These are phyloP conservation scores for Cordia subcordata DNA, from an alignment of 257 asterid species.

Conservation along the genomic window DNA sequence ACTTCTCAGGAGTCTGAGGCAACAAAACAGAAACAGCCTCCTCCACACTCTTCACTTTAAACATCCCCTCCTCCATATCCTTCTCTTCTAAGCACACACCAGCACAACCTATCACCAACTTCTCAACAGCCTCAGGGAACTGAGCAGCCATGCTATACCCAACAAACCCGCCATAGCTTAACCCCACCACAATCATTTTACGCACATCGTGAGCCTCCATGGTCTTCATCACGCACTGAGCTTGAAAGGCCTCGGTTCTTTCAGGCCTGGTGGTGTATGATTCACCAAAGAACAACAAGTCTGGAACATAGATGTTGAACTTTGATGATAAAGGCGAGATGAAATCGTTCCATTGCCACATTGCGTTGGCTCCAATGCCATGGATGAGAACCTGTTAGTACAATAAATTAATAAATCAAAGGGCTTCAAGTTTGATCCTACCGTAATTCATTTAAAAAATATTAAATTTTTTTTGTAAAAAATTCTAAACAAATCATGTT, in stretches of 20 bases:
- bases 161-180: conserved; percentile 87
- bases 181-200: conserved; percentile 55
- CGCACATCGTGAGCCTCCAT: conserved; percentile 56
- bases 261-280: conserved; percentile 58
- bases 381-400: conserved; percentile 80
- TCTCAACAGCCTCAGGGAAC: conserved; percentile 67
- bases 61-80: conserved; percentile 77
- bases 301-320: conserved; percentile 79
- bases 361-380: conserved; percentile 83
- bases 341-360: conserved; percentile 90
- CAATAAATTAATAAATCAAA: too few relatives aligned
- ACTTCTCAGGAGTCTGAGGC: conserved; percentile 59
- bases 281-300: conserved; percentile 66
- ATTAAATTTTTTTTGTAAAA: too few relatives aligned
- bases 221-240: conserved; percentile 56
- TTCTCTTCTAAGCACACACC: conserved; percentile 75
- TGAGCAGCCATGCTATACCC: conserved; percentile 69
- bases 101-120: conserved; percentile 60
- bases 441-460: too few relatives aligned
- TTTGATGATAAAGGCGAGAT: conserved; percentile 54
- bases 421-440: too few relatives aligned
- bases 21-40: conserved; percentile 59
- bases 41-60: conserved; percentile 61
- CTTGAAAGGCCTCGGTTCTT: conserved; percentile 62
- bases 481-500: too few relatives aligned